Evolutionary conservation across 1,139 yeast species (phyloP), one percentile per base, ranked within the genome.

Genomic region (Pneumocystis canis): DNA sequence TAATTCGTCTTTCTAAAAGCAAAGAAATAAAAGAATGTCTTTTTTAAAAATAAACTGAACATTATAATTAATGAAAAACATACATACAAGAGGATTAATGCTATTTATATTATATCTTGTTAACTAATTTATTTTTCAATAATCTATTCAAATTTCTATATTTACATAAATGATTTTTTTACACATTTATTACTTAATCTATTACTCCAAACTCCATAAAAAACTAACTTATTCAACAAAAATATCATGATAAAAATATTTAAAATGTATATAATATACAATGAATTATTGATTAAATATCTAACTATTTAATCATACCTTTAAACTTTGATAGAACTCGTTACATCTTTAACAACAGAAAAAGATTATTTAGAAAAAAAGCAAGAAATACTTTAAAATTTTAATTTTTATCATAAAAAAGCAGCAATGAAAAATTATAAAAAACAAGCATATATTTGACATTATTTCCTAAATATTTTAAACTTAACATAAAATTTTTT

Each of bases 1-100:
- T 92, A 33, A 83, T 86, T 2, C 76, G 81, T 63, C 78, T 86
- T 66, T 84, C 83, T 40, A 47, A 57, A 57, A 39, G 25, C 16
- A 25, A 25, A 47, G 54, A 47, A 47, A 47, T 25, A 47, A 47
- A 47, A 47, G 54, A 47, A 11, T 47, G 54, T 11, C 30, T 47
- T 47, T 47, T 47, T 47, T 47, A 4, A 47, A 4, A 47, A 25
- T 14, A 7, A 14, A 35, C 16, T 11, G 11, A 47, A 47, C 14
- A 47, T 6, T 47, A 5, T 6, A 9, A 11, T 47, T 5, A 47
- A 25, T 28, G 11, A 25, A 47, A 47, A 47, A 14, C 5, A 25
- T 2, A 25, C 30, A n/a, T 47, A 9, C 25, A 11, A 11, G 25
- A 3, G 25, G 30, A 47, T 47, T 25, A 3, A 11, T 28, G 11